Percentiles rank a stretch among this genome's conserved stretches.
Evolutionary conservation across 2,329 filamentous ascomycete species (phyloP).

Genomic region (Leptodontidium sp.): DNA sequence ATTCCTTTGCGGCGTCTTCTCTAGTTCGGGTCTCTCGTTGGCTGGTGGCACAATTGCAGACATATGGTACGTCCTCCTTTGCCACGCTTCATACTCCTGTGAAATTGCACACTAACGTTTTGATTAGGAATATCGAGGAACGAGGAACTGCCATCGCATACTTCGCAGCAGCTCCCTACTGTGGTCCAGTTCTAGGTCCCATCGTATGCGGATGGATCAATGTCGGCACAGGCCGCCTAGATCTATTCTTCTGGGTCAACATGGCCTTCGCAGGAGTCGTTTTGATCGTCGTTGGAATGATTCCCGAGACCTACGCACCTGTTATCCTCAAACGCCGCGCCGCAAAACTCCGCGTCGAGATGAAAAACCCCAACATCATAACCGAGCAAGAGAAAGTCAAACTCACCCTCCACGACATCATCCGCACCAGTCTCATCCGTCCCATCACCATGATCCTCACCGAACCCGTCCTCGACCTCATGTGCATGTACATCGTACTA

Average conservation of each 20-base stretch:
- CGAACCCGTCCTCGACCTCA: constrained; percentile 52
- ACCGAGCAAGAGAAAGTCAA: constrained; percentile 46
- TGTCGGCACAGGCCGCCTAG: constrained; percentile 5
- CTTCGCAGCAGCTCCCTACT: background rate
- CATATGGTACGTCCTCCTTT: constrained; percentile 30
- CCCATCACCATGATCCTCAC: constrained; percentile 25
- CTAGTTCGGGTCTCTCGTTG: constrained; percentile 59
- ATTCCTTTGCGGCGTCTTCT: constrained; percentile 57
- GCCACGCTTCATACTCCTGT: too few relatives aligned
- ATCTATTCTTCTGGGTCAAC: constrained; percentile 60
- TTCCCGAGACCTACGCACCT: constrained; percentile 49
- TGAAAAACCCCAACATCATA: constrained; percentile 46
- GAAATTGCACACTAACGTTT: too few relatives aligned
- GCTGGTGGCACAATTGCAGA: constrained; percentile 53
- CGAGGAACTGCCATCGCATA: background rate
- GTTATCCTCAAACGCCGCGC: constrained; percentile 48
- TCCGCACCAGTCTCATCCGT: constrained; percentile 21
- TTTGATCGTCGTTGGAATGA: constrained; percentile 6
- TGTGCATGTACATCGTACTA: constrained; percentile 60
- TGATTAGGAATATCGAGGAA: background rate
- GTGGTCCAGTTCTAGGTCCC: background rate
- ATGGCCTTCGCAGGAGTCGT: constrained; percentile 42
- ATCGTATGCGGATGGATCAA: constrained; percentile 17
- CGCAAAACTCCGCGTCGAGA: constrained; percentile 44
- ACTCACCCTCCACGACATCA: constrained; percentile 16